Conservation (phyloP, 441 rosid species). For the Cnidoscolus chayamansa region DNA sequence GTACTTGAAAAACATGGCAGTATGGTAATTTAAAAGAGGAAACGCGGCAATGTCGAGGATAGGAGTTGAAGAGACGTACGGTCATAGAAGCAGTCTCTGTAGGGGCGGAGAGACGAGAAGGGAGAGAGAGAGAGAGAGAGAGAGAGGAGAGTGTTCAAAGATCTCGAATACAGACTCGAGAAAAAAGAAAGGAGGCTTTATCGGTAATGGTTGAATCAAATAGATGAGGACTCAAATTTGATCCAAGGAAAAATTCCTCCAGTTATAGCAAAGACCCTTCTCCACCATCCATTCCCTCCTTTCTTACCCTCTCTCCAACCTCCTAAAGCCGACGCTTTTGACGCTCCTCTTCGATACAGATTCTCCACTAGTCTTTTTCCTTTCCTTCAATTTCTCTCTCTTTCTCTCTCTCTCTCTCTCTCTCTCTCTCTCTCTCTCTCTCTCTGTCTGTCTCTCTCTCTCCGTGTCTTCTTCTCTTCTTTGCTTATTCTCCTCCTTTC, state of each 20-base stretch:
- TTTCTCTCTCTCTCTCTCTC: slow-evolving; percentile 10
- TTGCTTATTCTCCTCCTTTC: not conserved
- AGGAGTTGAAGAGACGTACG: not conserved
- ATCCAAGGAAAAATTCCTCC: slow-evolving; percentile 21
- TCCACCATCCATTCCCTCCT: slow-evolving; percentile 26
- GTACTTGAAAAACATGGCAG: not conserved
- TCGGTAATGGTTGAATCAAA: slow-evolving; percentile 27
- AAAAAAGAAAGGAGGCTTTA: slow-evolving; percentile 8
- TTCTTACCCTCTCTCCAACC: not conserved
- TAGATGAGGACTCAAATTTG: slow-evolving; percentile 1
- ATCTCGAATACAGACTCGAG: not conserved
- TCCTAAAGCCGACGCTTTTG: slow-evolving; percentile 19
- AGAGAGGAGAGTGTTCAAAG: slow-evolving; percentile 7
- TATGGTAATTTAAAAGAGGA: not conserved
- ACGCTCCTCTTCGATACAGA: slow-evolving; percentile 29
- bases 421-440: slow-evolving; percentile 11
- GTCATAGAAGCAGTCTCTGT: not conserved
- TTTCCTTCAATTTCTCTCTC: not conserved
- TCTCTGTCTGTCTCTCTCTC: slow-evolving; percentile 7
- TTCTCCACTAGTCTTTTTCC: slow-evolving; percentile 28
- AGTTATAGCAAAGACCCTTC: slow-evolving; percentile 26
- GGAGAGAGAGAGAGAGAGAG: too few species aligned
- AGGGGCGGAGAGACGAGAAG: not conserved
- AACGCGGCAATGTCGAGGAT: not conserved
- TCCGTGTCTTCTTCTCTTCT: slow-evolving; percentile 4